These are phyloP conservation scores for Articulospora tetracladia DNA, from an alignment of 495 filamentous ascomycete genomes.

Conservation along the genomic window DNA sequence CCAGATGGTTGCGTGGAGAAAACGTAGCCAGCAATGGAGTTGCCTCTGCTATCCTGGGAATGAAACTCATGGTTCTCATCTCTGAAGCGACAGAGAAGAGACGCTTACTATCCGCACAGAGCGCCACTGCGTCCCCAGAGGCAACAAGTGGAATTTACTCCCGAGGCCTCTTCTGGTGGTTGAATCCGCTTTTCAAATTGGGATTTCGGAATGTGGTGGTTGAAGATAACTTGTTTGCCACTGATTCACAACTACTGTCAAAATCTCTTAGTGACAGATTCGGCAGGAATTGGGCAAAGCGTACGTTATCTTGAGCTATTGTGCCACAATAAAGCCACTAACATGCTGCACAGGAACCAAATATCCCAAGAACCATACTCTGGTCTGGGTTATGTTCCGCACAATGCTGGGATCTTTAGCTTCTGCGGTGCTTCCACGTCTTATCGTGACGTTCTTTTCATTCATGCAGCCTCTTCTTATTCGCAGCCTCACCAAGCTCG, in stretches of 20 bases:
- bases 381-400: conserved; percentile 14
- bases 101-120: conserved; percentile 39
- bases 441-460: conserved; percentile 21
- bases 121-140: conserved; percentile 29
- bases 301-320: conserved; percentile 11
- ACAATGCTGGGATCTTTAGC: conserved; percentile 15
- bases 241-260: conserved; percentile 14
- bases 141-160: conserved; percentile 30
- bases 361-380: conserved; percentile 16
- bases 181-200: conserved; percentile 32
- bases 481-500: conserved; percentile 20
- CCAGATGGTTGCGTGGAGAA: conserved; percentile 34
- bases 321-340: background rate
- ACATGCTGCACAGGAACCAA: background rate
- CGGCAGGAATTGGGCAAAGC: conserved; percentile 27
- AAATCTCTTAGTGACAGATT: background rate
- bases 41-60: conserved; percentile 20
- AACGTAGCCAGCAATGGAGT: conserved; percentile 11
- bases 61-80: conserved; percentile 36
- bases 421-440: conserved; percentile 22
- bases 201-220: conserved; percentile 30
- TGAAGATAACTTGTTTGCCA: conserved; percentile 28
- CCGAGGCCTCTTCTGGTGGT: conserved; percentile 37
- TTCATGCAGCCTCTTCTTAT: conserved; percentile 29
- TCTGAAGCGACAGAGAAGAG: conserved; percentile 51